Evolutionary conservation across 805 yeast species (phyloP).

Genomic region (Scheffersomyces amazonensis): DNA sequence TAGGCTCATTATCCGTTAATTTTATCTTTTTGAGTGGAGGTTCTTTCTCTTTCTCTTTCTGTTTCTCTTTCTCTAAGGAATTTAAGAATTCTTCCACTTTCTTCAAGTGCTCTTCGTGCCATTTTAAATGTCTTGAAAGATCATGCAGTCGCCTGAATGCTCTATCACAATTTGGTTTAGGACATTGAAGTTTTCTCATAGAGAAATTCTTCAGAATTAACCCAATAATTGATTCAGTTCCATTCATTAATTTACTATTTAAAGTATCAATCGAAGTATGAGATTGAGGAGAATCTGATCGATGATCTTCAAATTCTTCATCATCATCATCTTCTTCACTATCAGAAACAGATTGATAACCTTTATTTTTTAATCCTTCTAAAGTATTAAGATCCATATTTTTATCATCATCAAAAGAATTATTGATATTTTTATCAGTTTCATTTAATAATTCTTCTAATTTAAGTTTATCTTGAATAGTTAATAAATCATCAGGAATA

Average conservation of each 20-base stretch:
- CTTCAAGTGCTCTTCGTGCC: constrained; percentile 44
- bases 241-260: constrained; percentile 10
- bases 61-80: constrained; percentile 17
- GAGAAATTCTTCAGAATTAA: constrained; percentile 36
- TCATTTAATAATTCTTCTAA: constrained; percentile 19
- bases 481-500: constrained; percentile 30
- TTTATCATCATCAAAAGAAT: constrained; percentile 2
- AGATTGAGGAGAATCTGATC: constrained; percentile 11
- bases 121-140: constrained; percentile 46
- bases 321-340: constrained; percentile 3
- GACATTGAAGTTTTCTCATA: constrained; percentile 40
- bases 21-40: constrained; percentile 6
- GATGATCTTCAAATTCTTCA: constrained; percentile 3
- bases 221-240: constrained; percentile 28
- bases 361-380: constrained; percentile 1
- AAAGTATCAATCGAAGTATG: constrained; percentile 16
- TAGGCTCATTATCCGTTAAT: constrained; percentile 5
- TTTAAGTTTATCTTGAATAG: constrained; percentile 16
- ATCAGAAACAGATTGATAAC: constrained; percentile 1
- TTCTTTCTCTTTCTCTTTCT: constrained; percentile 1
- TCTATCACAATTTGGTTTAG: constrained; percentile 50
- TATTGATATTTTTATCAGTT: constrained; percentile 4
- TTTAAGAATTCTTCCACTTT: constrained; percentile 28
- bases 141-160: constrained; percentile 50
- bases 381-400: background rate